Evolutionary conservation across 768 basidiomycete genomes (phyloP), one percentile per base, ranked within the genome.

Genomic region (Ramaria rubella): DNA sequence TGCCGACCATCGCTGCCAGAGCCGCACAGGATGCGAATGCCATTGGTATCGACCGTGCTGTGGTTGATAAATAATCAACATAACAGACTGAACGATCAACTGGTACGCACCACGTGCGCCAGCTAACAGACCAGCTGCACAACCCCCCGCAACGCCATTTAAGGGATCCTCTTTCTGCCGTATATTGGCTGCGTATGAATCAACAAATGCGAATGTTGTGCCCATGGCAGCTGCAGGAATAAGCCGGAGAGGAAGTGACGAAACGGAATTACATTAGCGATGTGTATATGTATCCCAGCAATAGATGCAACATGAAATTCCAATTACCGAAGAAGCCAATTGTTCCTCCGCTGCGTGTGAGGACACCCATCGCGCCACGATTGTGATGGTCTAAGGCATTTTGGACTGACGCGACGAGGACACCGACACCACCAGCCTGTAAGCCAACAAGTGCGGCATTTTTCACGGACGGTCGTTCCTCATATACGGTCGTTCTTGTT

Each of bases 101-200:
- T 3, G 42, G 23, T 11, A 72, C 80, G 38, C 64, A 92, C 90
- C 79, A 75, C 90, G 80, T 56, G 94, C 71, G 52, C 94, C 94
- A 29, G 90, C 90, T 60, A 95, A 72, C 72, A 95, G 92, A 45
- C 94, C 94, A 51, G 93, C 93, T 48, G 93, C 93, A 73, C 93
- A 95, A 55, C 87, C 94, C 54, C 89, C 94, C 51, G 82, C 82
- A 45, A 86, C 86, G 49, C 88, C 87, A 64, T 93, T 96, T 59
- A 89, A 64, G 40, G 86, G 76, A 68, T 97, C 94, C 60, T 91
- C 78, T 61, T 75, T 83, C 70, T 82, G 77, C 55, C 93, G 81
- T 59, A 83, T 73, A 70, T 97, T 97, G 54, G 90, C 90, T 21
- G 90, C 82, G 27, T 77, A 72, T 5, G 89, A 76, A 68, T 95